Conservation (phyloP, 805 yeast species). For the Candida gorgasii region DNA sequence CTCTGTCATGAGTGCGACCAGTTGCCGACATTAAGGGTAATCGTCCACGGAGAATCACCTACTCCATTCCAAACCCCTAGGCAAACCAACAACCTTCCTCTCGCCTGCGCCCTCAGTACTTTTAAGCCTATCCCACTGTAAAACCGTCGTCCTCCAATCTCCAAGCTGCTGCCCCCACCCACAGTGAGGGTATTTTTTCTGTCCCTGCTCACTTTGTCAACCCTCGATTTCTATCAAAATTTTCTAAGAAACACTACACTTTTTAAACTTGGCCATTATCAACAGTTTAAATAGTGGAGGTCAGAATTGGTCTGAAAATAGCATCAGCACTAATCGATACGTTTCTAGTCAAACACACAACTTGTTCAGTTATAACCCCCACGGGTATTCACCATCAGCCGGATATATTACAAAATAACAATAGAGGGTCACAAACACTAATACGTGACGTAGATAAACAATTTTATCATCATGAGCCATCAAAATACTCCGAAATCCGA, state of each 20-base stretch:
- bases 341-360: too few species aligned
- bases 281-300: constrained; percentile 2
- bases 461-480: constrained; percentile 28
- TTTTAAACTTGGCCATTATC: background rate
- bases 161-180: background rate
- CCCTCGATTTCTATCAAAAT: constrained; percentile 7
- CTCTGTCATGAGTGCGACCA: too few species aligned
- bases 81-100: too few species aligned
- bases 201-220: constrained; percentile 4
- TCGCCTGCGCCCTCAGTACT: too few species aligned
- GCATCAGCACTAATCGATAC: background rate
- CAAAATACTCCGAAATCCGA: constrained; percentile 35
- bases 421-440: too few species aligned
- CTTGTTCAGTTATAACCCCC: too few species aligned
- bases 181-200: background rate
- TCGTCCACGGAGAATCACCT: too few species aligned
- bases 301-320: constrained; percentile 2
- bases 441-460: background rate
- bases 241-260: constrained; percentile 7
- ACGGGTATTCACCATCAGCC: too few species aligned
- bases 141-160: background rate
- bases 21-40: too few species aligned
- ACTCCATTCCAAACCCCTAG: too few species aligned
- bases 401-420: too few species aligned
- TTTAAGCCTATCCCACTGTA: too few species aligned